phyloP scores from a whole-genome alignment of 257 asterid species.

The Nicotiana paniculata region DNA sequence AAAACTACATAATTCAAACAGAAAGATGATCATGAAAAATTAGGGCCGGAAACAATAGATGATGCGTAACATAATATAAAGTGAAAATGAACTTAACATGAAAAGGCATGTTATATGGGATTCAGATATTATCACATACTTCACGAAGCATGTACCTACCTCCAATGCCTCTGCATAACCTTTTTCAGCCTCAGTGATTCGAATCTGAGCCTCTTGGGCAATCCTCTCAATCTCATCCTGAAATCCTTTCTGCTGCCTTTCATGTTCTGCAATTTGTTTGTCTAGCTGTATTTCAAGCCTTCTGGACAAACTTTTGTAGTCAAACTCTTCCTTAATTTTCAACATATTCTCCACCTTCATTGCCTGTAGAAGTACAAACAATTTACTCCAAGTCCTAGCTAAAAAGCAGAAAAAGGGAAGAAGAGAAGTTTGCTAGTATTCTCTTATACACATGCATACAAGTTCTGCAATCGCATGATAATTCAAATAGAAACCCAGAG shows the following conservation, averaged over 20 bases:
- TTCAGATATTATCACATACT: neutral
- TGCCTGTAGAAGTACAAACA: constrained; percentile 43
- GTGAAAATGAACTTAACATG: neutral
- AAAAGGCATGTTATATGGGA: neutral
- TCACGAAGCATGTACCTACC: constrained; percentile 30
- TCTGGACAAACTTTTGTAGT: constrained; percentile 80
- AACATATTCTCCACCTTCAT: constrained; percentile 92
- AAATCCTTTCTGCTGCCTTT: constrained; percentile 67
- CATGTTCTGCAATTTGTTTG: constrained; percentile 71
- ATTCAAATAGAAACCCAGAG: neutral
- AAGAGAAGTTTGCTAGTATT: neutral
- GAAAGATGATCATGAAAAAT: neutral
- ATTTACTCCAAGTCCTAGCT: neutral
- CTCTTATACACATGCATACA: constrained; percentile 1
- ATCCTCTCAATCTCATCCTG: constrained; percentile 64
- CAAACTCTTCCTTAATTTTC: constrained; percentile 80
- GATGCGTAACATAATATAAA: neutral
- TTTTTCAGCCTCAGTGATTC: constrained; percentile 50
- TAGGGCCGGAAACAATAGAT: neutral
- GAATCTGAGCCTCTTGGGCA: constrained; percentile 59
- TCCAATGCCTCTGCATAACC: constrained; percentile 56
- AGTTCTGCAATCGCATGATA: neutral
- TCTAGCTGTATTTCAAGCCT: constrained; percentile 71
- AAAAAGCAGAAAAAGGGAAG: neutral
- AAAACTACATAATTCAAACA: constrained; percentile 1